Conservation (phyloP, 208 protist genomes). For the Trypanosoma scelopori region DNA sequence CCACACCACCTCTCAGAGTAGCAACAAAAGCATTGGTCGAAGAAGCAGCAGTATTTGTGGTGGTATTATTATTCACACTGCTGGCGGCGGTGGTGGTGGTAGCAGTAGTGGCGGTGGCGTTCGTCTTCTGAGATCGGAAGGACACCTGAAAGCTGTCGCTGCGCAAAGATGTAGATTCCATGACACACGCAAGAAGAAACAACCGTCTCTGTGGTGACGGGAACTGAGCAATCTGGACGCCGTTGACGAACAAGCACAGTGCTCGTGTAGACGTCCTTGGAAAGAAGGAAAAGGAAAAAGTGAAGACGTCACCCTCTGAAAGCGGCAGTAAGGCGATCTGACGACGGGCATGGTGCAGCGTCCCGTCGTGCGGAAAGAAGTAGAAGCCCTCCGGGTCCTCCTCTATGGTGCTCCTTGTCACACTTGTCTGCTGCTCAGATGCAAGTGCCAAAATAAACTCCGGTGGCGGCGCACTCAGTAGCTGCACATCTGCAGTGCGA, state of each 20-base stretch:
- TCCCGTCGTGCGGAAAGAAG: conserved; percentile 30
- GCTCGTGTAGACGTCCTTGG: conserved; percentile 32
- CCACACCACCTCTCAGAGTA: background rate
- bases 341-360: conserved; percentile 9
- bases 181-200: conserved; percentile 40
- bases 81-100: background rate
- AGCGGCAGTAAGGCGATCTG: conserved; percentile 35
- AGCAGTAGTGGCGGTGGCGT: no score
- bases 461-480: conserved; percentile 8
- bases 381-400: conserved; percentile 31
- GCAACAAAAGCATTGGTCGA: background rate
- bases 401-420: conserved; percentile 8
- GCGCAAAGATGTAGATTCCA: conserved; percentile 10
- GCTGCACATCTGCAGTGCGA: conserved; percentile 25
- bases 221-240: conserved; percentile 41
- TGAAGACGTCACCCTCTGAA: conserved; percentile 44
- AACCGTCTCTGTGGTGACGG: conserved; percentile 33
- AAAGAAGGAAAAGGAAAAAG: conserved; percentile 40
- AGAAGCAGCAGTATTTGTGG: background rate
- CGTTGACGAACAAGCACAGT: conserved; percentile 49
- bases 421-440: conserved; percentile 1
- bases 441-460: conserved; percentile 28
- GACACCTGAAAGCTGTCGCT: conserved; percentile 11
- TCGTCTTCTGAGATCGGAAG: conserved; percentile 10
- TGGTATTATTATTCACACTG: no score